Base-by-base conservation (phyloP, 208 protist species). In the Strigomonas culicis region DNA sequence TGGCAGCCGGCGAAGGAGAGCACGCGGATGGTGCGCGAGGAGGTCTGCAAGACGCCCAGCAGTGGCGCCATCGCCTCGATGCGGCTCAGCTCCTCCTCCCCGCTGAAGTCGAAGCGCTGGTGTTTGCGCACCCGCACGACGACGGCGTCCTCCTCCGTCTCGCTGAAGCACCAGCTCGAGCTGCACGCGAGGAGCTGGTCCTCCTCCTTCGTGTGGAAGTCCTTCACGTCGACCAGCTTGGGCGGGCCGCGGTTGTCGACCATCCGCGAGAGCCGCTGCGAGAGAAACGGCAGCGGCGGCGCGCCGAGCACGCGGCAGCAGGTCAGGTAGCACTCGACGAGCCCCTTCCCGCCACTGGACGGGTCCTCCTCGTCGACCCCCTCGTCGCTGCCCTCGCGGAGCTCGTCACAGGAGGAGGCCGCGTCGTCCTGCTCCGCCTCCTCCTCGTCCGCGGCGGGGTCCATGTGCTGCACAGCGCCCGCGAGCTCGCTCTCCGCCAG, bases 31-130 rank as follows among this genome's bases (percentile, higher is more conserved):
- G 52, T 50, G 55, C 68, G 58, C 4, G 41, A 32, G 43, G 72
- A 77, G 8, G 59, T 69, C 24, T 80, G 68, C 36, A 80, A 61
- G 43, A 80, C 53, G 0, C 70, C 78, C 3, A 75, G 34, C 27
- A 74, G 34, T 0, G 70, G 65, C 0, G 75, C 65, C 28, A 84
- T 39, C 7, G 30, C 19, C 28, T 67, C 59, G 2, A 43, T 10
- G 27, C 34, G 28, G 46, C 62, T 59, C 2, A 75, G 63, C 13
- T 22, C 56, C 19, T 39, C 34, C 46, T 63, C 64, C 47, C 34
- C 13, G n/a, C 24, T 61, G 31, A 72, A 27, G 43, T 62, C 41
- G 44, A 60, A 11, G 1, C 13, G 39, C 39, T 46, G 11, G 11
- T 10, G 17, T 15, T 28, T 7, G 52, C 11, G 4, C 21, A 30